A percentile compares a stretch with the other conserved stretches of the same genome.
phyloP scores from a whole-genome alignment of 2,329 filamentous ascomycete species.

The Neoscytalidium dimidiatum region DNA sequence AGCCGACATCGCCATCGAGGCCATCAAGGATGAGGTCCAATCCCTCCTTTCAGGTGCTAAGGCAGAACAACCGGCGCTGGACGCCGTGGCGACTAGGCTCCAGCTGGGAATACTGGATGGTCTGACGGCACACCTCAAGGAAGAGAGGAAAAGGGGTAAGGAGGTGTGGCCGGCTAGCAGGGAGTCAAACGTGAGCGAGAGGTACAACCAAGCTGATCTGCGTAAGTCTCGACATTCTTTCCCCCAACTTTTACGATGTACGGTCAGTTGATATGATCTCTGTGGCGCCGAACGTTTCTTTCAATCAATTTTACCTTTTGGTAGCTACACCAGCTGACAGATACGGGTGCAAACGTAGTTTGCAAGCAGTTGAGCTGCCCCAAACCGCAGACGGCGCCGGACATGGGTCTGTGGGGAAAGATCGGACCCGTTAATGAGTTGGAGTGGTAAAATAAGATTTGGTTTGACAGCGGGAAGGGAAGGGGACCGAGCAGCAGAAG shows the following conservation, averaged over 20 bases:
- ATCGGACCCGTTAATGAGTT: not conserved
- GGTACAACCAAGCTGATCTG: slow-evolving; percentile 27
- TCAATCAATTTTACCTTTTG: not conserved
- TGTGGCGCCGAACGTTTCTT: not conserved
- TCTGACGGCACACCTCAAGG: slow-evolving; percentile 29
- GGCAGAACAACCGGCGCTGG: slow-evolving; percentile 7
- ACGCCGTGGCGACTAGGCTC: slow-evolving; percentile 5
- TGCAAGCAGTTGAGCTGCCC: slow-evolving; percentile 15
- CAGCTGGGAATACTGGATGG: slow-evolving; percentile 22
- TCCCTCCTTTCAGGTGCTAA: slow-evolving; percentile 2
- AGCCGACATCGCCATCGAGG: not conserved
- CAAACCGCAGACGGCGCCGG: not conserved
- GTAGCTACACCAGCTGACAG: not conserved
- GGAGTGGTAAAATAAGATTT: not conserved
- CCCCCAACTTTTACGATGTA: not conserved
- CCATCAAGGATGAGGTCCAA: slow-evolving; percentile 20
- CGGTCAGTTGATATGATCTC: not conserved
- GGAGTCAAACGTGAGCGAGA: slow-evolving; percentile 23
- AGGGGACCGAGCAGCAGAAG: not conserved
- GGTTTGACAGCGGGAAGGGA: not conserved
- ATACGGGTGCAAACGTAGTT: not conserved
- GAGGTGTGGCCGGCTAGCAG: slow-evolving; percentile 29
- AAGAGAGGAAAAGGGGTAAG: slow-evolving; percentile 27
- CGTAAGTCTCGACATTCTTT: slow-evolving; percentile 18
- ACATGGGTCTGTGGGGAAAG: not conserved